Evolutionary conservation across 2,329 filamentous ascomycete genomes (phyloP).

Genomic region (Spiromastix sp.): DNA sequence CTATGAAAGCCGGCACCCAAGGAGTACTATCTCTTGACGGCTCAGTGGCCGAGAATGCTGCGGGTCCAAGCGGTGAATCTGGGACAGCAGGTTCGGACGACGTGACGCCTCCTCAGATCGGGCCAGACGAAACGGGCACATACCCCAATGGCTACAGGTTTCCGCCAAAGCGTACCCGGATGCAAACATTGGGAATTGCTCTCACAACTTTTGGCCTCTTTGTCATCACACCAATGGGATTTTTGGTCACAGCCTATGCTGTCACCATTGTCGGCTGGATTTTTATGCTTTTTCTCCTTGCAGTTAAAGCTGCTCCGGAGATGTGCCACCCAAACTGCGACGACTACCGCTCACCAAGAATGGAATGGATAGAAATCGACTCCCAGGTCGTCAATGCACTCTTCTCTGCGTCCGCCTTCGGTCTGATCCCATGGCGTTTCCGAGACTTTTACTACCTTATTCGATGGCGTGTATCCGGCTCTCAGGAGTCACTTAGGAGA

Average conservation of each 20-base stretch:
- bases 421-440: conserved; percentile 74
- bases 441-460: conserved; percentile 67
- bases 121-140: conserved; percentile 22
- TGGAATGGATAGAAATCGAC: conserved; percentile 76
- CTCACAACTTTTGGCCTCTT: conserved; percentile 39
- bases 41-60: background rate
- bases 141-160: conserved; percentile 27
- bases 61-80: too few species aligned
- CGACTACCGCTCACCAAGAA: conserved; percentile 63
- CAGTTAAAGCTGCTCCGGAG: conserved; percentile 57
- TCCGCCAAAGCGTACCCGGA: conserved; percentile 25
- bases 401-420: conserved; percentile 81
- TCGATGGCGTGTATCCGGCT: conserved; percentile 48
- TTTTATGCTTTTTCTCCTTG: conserved; percentile 77
- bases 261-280: conserved; percentile 83
- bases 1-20: too few species aligned
- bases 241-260: conserved; percentile 67
- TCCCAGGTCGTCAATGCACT: conserved; percentile 74
- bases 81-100: too few species aligned
- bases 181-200: conserved; percentile 19
- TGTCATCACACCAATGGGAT: conserved; percentile 63
- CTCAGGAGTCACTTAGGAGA: conserved; percentile 49
- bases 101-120: too few species aligned
- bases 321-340: conserved; percentile 53
- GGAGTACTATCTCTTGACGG: background rate